phyloP scores from a whole-genome alignment of 169 alveolate genomes.

The Babesia ovis region DNA sequence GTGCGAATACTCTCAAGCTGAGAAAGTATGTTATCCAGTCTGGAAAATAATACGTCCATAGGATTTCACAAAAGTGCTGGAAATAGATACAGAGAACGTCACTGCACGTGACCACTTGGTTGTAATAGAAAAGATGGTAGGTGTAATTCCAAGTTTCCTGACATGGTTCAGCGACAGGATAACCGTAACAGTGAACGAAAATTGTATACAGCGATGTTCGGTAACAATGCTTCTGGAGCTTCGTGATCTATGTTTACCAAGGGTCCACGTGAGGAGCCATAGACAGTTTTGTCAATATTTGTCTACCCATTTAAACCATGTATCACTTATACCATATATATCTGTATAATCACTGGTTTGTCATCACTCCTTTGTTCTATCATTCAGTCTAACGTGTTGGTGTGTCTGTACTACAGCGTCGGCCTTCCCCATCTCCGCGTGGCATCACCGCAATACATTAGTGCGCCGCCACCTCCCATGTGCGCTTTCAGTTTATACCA shows the following conservation, averaged over 20 bases:
- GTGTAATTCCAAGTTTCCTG: background rate
- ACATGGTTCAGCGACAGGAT: background rate
- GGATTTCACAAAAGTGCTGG: conserved; percentile 31
- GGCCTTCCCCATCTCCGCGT: conserved; percentile 21
- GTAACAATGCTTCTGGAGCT: background rate
- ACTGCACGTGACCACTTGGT: conserved; percentile 31
- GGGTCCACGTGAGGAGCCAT: no score
- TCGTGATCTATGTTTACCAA: no score
- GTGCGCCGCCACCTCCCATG: background rate
- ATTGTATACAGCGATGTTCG: conserved; percentile 18
- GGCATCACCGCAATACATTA: background rate
- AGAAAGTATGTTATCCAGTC: conserved; percentile 15
- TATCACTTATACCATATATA: no score
- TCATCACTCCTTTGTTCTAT: no score
- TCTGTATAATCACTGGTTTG: no score
- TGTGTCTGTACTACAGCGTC: background rate
- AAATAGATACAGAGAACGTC: conserved; percentile 28
- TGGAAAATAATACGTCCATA: background rate
- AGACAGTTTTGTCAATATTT: no score
- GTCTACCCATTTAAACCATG: no score
- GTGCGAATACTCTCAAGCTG: conserved; percentile 32
- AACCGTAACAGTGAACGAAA: background rate
- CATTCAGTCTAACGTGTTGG: no score
- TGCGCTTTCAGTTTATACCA: background rate
- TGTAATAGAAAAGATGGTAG: conserved; percentile 32